A percentile compares a stretch with the other conserved stretches of the same genome.
phyloP scores from a whole-genome alignment of 2,329 filamentous ascomycete species.

The Scleromitrula shiraiana region DNA sequence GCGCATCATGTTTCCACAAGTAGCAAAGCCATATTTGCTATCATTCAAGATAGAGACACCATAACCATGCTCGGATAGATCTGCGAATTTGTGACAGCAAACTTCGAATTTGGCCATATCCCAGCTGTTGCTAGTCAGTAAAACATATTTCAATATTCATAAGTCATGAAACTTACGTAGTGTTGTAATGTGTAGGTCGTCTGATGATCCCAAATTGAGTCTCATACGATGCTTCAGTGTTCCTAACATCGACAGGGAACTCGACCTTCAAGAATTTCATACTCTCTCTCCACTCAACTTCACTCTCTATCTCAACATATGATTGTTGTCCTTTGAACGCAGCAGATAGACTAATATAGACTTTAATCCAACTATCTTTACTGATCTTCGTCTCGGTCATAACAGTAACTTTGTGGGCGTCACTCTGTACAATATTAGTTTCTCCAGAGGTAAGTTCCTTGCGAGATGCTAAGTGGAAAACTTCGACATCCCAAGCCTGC shows the following conservation, averaged over 20 bases:
- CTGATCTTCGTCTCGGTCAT: slow-evolving; percentile 83
- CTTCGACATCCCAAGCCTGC: slow-evolving; percentile 98
- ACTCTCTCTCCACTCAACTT: slow-evolving; percentile 94
- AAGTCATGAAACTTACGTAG: slow-evolving; percentile 44
- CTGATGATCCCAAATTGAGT: slow-evolving; percentile 86
- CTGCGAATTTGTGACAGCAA: slow-evolving; percentile 90
- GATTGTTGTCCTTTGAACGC: slow-evolving; percentile 56
- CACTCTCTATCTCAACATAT: slow-evolving; percentile 69
- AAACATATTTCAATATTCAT: not conserved
- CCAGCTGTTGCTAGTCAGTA: slow-evolving; percentile 48
- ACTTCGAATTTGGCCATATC: slow-evolving; percentile 98
- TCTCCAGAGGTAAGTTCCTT: slow-evolving; percentile 62
- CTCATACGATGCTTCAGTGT: slow-evolving; percentile 90
- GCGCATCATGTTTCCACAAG: slow-evolving; percentile 80
- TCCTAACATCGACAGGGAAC: slow-evolving; percentile 86
- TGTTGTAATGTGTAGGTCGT: slow-evolving; percentile 96
- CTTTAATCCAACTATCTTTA: slow-evolving; percentile 76
- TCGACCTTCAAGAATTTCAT: slow-evolving; percentile 99
- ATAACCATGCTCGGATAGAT: slow-evolving; percentile 79
- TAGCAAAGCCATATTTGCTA: slow-evolving; percentile 93
- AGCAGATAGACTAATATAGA: slow-evolving; percentile 72
- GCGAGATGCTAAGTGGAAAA: slow-evolving; percentile 84
- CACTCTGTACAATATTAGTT: slow-evolving; percentile 63
- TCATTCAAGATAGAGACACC: slow-evolving; percentile 92
- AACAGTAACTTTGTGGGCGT: slow-evolving; percentile 70